Conservation (phyloP, 306 rosid species). For the Purshia tridentata region DNA sequence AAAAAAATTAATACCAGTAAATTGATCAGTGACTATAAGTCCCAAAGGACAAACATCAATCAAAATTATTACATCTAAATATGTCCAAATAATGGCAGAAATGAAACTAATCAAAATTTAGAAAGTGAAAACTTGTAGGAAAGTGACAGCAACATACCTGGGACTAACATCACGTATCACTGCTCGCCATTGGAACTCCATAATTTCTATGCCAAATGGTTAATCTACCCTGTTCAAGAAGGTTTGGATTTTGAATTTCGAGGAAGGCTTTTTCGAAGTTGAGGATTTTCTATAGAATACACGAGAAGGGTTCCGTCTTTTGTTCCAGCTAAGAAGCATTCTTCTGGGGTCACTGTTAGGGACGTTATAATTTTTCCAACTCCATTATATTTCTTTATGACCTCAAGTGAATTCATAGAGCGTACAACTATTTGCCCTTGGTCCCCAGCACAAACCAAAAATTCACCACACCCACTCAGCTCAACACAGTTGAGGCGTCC, state of each 20-base stretch:
- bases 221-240: conserved; percentile 35
- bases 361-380: conserved; percentile 83
- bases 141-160: conserved; percentile 45
- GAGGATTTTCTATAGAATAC: conserved; percentile 88
- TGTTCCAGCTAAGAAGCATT: conserved; percentile 94
- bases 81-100: background rate
- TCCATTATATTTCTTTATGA: conserved; percentile 72
- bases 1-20: background rate
- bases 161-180: conserved; percentile 39
- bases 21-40: background rate
- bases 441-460: conserved; percentile 91
- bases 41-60: background rate
- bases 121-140: background rate
- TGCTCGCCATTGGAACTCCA: conserved; percentile 30
- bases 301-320: conserved; percentile 90
- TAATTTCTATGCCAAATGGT: conserved; percentile 25
- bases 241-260: conserved; percentile 56
- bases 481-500: conserved; percentile 88
- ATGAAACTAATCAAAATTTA: conserved; percentile 1
- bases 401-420: conserved; percentile 88
- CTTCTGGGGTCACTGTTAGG: conserved; percentile 81
- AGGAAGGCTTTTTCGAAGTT: conserved; percentile 56
- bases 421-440: conserved; percentile 95
- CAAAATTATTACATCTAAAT: too few species aligned
- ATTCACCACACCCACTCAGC: conserved; percentile 85